A percentile compares a stretch with the other conserved stretches of the same genome.
These are phyloP conservation scores for Brassica carinata DNA, from an alignment of 345 rosid species.

Conservation along the genomic window DNA sequence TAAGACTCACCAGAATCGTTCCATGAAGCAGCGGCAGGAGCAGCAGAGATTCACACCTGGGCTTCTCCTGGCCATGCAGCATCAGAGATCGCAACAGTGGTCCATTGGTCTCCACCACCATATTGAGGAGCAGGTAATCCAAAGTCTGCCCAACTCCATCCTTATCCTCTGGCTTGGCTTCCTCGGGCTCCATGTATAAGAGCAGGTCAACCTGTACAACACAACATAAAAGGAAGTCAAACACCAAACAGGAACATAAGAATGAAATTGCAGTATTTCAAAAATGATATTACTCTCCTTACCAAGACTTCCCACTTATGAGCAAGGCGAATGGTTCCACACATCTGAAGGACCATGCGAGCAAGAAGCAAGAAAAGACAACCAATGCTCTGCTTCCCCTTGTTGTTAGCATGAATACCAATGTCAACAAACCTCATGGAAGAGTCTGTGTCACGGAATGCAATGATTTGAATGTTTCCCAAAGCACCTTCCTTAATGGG, in stretches of 20 bases:
- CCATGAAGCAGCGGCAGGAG: no score
- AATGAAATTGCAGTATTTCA: not conserved
- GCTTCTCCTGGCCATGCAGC: no score
- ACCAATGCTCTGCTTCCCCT: constrained; percentile 82
- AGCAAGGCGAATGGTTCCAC: constrained; percentile 67
- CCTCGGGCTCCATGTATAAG: constrained; percentile 71
- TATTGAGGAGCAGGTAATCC: no score
- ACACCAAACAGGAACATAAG: not conserved
- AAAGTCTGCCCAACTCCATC: no score
- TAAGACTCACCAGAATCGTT: no score
- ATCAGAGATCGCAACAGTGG: no score
- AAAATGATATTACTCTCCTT: constrained; percentile 7
- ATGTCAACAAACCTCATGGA: constrained; percentile 80
- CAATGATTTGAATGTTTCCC: constrained; percentile 80
- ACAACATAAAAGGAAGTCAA: no score
- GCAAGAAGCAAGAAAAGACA: constrained; percentile 83
- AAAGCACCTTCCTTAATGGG: constrained; percentile 89
- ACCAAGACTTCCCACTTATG: constrained; percentile 19
- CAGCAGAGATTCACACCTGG: no score
- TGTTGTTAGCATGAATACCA: constrained; percentile 85
- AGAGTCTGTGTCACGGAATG: constrained; percentile 81
- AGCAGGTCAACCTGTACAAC: not conserved
- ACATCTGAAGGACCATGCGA: constrained; percentile 89
- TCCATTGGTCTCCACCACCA: no score
- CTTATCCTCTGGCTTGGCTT: constrained; percentile 39